Evolutionary conservation across 1,139 yeast genomes (phyloP), one percentile per base, ranked within the genome.

Genomic region (Scheffersomyces titani): DNA sequence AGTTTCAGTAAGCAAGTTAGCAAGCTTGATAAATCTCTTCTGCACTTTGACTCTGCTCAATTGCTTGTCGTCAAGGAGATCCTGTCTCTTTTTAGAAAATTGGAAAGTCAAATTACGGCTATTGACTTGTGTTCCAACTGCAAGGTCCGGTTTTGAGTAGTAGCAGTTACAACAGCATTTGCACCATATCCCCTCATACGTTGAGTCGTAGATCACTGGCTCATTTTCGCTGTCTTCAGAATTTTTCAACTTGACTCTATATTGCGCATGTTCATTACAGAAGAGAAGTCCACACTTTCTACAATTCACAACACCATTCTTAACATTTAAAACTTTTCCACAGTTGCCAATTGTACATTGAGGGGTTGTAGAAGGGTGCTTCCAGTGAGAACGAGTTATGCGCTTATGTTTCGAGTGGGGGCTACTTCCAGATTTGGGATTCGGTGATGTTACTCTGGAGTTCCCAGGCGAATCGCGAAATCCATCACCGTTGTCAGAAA

Each of bases 271-370:
- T 30, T 71, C 73, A 57, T 82, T 81, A 68, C 97, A 92, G 67
- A 73, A 91, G 20, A 92, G 71, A 36, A 77, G 71, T 0, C 97
- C 97, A 73, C 98, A 92, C 61, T 76, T 82, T 20, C 89, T 72
- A 67, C 93, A 88, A 65, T 88, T 87, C 3, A 82, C 84, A 1
- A 76, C 67, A 0, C 89, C 89, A 61, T 77, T 80, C 57, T 78
- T 78, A 48, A 82, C 78, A 54, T 74, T 80, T 30, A 87, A 68
- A 5, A 60, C 63, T 51, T 70, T 76, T 0, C 60, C 54, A 64
- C 92, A 88, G 1, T 65, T 61, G 1, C 58, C 55, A 24, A 73
- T 65, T 1, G 72, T 63, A 57, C 88, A 84, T 1, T 55, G 58
- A 18, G 65, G 55, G 3, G 61, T 55, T 0, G 75, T 72, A 0